Base-by-base conservation (phyloP, 371 early-diverging fungal species). In the Mortierella sp. region DNA sequence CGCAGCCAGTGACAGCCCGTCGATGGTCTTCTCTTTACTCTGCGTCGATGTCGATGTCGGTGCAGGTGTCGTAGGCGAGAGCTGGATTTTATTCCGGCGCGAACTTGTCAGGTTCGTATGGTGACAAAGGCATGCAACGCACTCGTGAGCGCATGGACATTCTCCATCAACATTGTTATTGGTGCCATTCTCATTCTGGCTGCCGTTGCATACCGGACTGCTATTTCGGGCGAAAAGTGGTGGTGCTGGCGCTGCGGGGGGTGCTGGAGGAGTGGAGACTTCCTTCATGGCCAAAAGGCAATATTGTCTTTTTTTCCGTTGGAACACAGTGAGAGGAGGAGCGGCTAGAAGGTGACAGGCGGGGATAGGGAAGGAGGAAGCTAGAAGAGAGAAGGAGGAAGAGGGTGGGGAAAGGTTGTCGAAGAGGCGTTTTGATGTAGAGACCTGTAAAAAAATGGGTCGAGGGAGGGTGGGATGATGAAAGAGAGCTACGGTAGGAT, bases 171-270 rank as follows among this genome's bases (percentile, higher is more conserved):
- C 34, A 17, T 9, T 37, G 41, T n/a, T 27, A 24, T 21, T 23
- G n/a, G 31, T 19, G 32, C 44, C 28, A 48, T 28, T n/a, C 15
- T 28, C 50, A 41, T 42, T 51, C 19, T 7, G 17, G 26, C 51
- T 31, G 39, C 34, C n/a, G 26, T 48, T 59, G 51, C 27, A 30
- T 37, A 44, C 52, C 50, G 62, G 70, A 56, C 52, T 60, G 70
- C 53, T 52, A 56, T 44, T 61, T 43, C 28, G 47, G 31, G 42
- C 34, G 39, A 24, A 30, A 5, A 28, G n/a, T 26, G 37, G 46
- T 51, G 46, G 28, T 9, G 17, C 21, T 41, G 58, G 26, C 15
- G 21, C 24, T 7, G 42, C 42, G 43, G 44, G n/a, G n/a, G n/a
- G n/a, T n/a, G n/a, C n/a, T n/a, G n/a, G n/a, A n/a, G n/a, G n/a